Percentiles rank a stretch among this genome's conserved stretches.
Conservation (phyloP, 306 rosid species). For the Comarum palustre region DNA sequence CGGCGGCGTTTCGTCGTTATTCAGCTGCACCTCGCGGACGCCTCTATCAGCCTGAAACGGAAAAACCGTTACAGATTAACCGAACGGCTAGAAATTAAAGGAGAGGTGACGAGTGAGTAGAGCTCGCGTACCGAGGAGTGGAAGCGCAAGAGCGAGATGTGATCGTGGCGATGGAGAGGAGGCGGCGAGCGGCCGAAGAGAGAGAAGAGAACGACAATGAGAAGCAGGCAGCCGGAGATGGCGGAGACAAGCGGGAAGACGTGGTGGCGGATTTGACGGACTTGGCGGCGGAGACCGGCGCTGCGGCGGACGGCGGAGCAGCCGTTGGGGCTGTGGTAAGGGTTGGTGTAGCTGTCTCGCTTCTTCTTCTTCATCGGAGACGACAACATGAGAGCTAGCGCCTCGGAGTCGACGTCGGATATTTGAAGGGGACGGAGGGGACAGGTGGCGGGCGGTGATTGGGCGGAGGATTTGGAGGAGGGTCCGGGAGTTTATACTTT, state of each 20-base stretch:
- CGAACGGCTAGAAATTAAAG: not conserved
- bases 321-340: not conserved
- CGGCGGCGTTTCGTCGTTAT: constrained; percentile 21
- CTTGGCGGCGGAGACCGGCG: constrained; percentile 26
- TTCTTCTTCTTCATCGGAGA: constrained; percentile 34
- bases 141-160: constrained; percentile 20
- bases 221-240: constrained; percentile 46
- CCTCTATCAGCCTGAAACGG: constrained; percentile 27
- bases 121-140: constrained; percentile 24
- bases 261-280: constrained; percentile 27
- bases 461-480: not conserved
- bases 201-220: constrained; percentile 46
- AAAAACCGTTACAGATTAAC: not conserved
- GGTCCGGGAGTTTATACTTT: not conserved
- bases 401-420: not conserved
- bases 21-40: constrained; percentile 15
- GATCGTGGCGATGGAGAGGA: constrained; percentile 33
- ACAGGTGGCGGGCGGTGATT: not conserved
- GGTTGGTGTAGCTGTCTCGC: constrained; percentile 11
- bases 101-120: not conserved
- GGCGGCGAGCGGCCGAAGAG: constrained; percentile 36
- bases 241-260: constrained; percentile 51
- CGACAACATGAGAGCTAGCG: not conserved
- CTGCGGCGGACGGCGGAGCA: constrained; percentile 25
- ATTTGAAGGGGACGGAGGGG: not conserved